A percentile compares a stretch with the other conserved stretches of the same genome.
phyloP scores from a whole-genome alignment of 176 grass and related monocot genomes.

The Themeda triandra region DNA sequence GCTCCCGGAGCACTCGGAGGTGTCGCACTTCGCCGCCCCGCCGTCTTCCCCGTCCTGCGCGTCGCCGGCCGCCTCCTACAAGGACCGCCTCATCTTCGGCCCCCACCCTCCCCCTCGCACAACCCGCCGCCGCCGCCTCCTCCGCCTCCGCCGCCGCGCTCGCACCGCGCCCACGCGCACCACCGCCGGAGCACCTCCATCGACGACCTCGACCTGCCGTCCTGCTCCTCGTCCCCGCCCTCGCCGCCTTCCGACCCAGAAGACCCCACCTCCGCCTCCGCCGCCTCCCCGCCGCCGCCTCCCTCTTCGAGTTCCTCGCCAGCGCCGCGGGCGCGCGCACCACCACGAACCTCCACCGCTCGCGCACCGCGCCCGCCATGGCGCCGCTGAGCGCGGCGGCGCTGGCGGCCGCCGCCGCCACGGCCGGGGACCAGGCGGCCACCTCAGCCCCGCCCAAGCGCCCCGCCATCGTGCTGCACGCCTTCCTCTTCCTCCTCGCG shows the following conservation, averaged over 20 bases:
- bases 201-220: slow-evolving; percentile 29
- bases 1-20: slow-evolving; percentile 39
- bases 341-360: slow-evolving; percentile 90
- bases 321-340: background rate
- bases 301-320: slow-evolving; percentile 36
- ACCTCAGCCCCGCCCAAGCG: slow-evolving; percentile 21
- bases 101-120: slow-evolving; percentile 25
- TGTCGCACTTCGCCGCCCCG: slow-evolving; percentile 23
- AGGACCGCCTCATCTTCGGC: slow-evolving; percentile 65
- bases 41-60: slow-evolving; percentile 15
- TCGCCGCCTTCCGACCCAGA: slow-evolving; percentile 31
- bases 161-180: background rate
- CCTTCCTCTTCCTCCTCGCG: slow-evolving; percentile 69
- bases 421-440: background rate
- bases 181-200: background rate
- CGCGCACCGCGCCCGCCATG: slow-evolving; percentile 71
- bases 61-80: slow-evolving; percentile 54
- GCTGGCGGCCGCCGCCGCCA: slow-evolving; percentile 5
- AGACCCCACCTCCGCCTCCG: background rate
- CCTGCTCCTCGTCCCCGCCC: slow-evolving; percentile 34
- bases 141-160: background rate
- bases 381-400: slow-evolving; percentile 39
- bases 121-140: background rate
- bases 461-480: slow-evolving; percentile 56
- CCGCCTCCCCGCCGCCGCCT: slow-evolving; percentile 13